Base-by-base conservation (phyloP, 1,139 yeast genomes). In the Hanseniaspora uvarum region DNA sequence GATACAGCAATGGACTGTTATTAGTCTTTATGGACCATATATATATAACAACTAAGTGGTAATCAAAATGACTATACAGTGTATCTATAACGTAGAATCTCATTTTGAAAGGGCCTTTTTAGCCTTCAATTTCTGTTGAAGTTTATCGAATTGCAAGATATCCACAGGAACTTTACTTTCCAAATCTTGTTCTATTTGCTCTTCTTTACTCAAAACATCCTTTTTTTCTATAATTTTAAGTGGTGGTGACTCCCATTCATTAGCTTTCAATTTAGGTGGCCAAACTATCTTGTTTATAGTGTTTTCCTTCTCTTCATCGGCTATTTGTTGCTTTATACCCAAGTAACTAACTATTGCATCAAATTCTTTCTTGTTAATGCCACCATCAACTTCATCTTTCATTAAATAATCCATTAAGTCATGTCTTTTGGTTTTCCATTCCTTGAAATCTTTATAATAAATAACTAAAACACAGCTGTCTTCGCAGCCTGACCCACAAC, bases 401-500 rank as follows among this genome's bases (percentile, higher is more conserved):
- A 43, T 16, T 16, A 50, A 16, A 24, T 31, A 33, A 14, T 50
- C 46, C 33, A 50, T 26, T n/a, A 50, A 18, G 57, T 72, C 66
- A 49, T 68, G 68, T 34, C 95, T 72, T 61, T 74, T 70, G 1
- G 60, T 65, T 61, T 80, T 78, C 95, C 96, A 92, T 28, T 87
- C 88, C 59, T 80, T 81, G 51, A 89, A 63, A 65, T 92, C 97
- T 54, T 89, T 96, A 60, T 84, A 82, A 66, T 79, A 92, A 55
- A 86, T 70, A 61, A 89, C 96, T 97, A 97, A 92, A 1, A 92
- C 97, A 68, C 98, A 92, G 67, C 89, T 86, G 14, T 50, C 53
- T 40, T 87, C 80, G 67, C 98, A 92, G 1, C 98, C 98, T 59
- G 94, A 83, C 95, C 88, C 88, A 67, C 98, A 92, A 67, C 98